Base-by-base conservation (phyloP, 202 grass and related monocot genomes). In the Digitaria exilis region DNA sequence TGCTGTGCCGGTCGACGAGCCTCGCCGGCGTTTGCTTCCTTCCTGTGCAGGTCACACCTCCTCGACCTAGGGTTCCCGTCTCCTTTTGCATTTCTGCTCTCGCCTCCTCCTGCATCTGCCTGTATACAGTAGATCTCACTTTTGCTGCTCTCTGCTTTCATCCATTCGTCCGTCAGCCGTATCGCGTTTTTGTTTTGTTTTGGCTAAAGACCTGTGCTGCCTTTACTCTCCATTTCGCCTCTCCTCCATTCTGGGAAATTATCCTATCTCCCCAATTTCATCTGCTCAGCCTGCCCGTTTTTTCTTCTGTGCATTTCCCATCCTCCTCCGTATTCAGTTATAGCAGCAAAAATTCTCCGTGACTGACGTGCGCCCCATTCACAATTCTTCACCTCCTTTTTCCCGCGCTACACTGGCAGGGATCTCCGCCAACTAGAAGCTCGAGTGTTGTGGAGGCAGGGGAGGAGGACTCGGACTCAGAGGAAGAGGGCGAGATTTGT, bases 341-440 rank as follows among this genome's bases (percentile, higher is more conserved):
- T n/a, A n/a, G n/a, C n/a, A n/a, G n/a, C n/a, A n/a, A n/a, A n/a
- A n/a, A n/a, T n/a, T n/a, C n/a, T n/a, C n/a, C n/a, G n/a, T n/a
- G n/a, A n/a, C n/a, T n/a, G n/a, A n/a, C n/a, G n/a, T n/a, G n/a
- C n/a, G n/a, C 21, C 60, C 76, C 30, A 71, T 37, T 15, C 28
- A 7, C 32, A 48, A 37, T 6, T 52, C 56, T 21, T 44, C 24
- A 21, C 22, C 34, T 70, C 32, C 21, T 43, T 59, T 59, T 30
- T 26, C 10, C n/a, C n/a, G n/a, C n/a, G n/a, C 9, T 9, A 58
- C 63, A 7, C 67, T 75, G 82, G 46, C 67, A 80, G 82, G 46
- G 63, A 81, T 81, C 82, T 75, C 21, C 0, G 46, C 46, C 6
- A 60, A 29, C 86, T 58, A 1, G n/a, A 67, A 21, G 22, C 4